Evolutionary conservation across 208 protist genomes (phyloP), one percentile per base, ranked within the genome.

Genomic region (Crithidia expoeki): DNA sequence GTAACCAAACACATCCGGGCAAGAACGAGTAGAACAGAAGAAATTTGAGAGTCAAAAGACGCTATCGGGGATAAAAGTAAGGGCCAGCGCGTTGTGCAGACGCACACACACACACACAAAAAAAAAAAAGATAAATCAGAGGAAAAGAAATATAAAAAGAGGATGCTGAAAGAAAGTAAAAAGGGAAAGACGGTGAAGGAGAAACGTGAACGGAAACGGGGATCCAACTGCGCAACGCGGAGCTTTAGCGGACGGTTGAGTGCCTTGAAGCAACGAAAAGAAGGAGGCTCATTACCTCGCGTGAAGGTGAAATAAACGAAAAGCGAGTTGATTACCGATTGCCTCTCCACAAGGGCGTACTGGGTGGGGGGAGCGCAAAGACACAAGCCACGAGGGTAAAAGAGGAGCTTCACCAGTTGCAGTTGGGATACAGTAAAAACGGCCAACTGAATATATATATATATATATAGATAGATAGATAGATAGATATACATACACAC

Each of bases 141-240:
- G 46, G 57, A 70, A 74, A 65, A 40, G 12, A 12, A 40, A 40
- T 40, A 40, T 12, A 11, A n/a, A n/a, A n/a, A 47, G 36, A 2
- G 36, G 25, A 62, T 60, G 34, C 32, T 73, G 17, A 25, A 53
- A 75, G 14, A 25, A 68, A 34, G 55, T 27, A 52, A 49, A 61
- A 72, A 58, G 44, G 16, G 49, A 68, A 42, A 44, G 55, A 46
- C 12, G 34, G 55, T 32, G 55, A 25, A 38, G 16, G 28, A 51
- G 28, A 44, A 27, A 30, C 4, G 16, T 49, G 44, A 49, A 49
- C 16, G 16, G 19, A 19, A 21, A 49, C 16, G 5, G 19, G 21
- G 4, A 21, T 49, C 44, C 21, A 7, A 23, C 44, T 49, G 44
- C 19, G 16, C 16, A 49, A 12, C 9, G 4, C 4, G 44, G 6